Evolutionary conservation across 2,329 filamentous ascomycete genomes (phyloP).

Genomic region (Ophiostoma pallidulum): DNA sequence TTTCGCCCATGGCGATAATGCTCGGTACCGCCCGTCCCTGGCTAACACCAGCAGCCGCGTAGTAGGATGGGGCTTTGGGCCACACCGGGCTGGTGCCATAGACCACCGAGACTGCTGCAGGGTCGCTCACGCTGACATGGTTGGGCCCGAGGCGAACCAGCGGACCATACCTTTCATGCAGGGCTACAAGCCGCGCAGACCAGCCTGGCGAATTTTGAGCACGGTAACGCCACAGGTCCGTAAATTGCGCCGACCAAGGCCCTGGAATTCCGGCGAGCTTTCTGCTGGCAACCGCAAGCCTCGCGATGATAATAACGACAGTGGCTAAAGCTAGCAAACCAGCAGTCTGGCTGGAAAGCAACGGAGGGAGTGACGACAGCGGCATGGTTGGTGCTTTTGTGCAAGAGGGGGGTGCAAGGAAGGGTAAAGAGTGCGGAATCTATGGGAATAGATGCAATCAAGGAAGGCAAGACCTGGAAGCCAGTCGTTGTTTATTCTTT

Average conservation of each 20-base stretch:
- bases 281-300: neutral
- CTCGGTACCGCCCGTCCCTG: neutral
- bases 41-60: neutral
- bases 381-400: too few species aligned
- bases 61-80: constrained; percentile 3
- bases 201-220: neutral
- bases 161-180: neutral
- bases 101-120: neutral
- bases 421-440: too few species aligned
- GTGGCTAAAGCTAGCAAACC: neutral
- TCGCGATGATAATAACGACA: neutral
- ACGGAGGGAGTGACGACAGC: neutral
- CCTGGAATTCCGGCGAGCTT: neutral
- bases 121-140: constrained; percentile 4
- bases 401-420: too few species aligned
- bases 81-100: constrained; percentile 3
- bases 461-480: too few species aligned
- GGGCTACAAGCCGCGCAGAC: neutral
- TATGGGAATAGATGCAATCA: too few species aligned
- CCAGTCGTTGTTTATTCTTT: too few species aligned
- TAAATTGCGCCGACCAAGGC: neutral
- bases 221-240: neutral
- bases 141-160: constrained; percentile 1
- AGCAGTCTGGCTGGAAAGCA: neutral
- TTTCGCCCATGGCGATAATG: constrained; percentile 5